Percentiles rank a stretch among this genome's conserved stretches.
Conservation (phyloP, 148 eudicot species). For the Euryodendron excelsum region DNA sequence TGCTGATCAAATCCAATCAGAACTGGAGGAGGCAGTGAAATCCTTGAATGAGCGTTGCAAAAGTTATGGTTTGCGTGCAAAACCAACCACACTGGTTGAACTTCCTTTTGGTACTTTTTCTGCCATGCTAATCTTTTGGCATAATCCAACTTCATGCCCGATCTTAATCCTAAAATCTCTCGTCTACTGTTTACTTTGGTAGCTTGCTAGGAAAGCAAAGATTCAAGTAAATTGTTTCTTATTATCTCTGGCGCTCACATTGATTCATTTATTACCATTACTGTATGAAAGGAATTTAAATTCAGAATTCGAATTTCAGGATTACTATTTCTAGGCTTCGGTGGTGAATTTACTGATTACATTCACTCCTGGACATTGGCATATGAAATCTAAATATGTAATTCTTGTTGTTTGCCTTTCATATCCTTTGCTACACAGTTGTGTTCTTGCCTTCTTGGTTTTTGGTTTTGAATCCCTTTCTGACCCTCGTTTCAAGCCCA, state of each 20-base stretch:
- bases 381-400: not conserved
- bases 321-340: not conserved
- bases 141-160: not conserved
- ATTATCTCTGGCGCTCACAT: not conserved
- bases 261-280: not conserved
- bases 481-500: not conserved
- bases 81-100: conserved; percentile 84
- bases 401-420: not conserved
- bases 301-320: not conserved
- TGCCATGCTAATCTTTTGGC: conserved; percentile 9
- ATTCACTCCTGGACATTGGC: not conserved
- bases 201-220: not conserved
- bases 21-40: conserved; percentile 82
- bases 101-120: conserved; percentile 85
- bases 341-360: not conserved
- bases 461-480: not conserved
- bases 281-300: not conserved
- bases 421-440: not conserved
- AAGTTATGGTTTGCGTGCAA: conserved; percentile 86
- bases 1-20: conserved; percentile 62
- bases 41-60: conserved; percentile 91
- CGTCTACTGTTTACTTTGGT: not conserved
- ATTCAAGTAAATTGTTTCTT: not conserved
- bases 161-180: not conserved
- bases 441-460: not conserved